Base-by-base conservation (phyloP, 2,329 filamentous ascomycete genomes). In the Neonectria sp. region DNA sequence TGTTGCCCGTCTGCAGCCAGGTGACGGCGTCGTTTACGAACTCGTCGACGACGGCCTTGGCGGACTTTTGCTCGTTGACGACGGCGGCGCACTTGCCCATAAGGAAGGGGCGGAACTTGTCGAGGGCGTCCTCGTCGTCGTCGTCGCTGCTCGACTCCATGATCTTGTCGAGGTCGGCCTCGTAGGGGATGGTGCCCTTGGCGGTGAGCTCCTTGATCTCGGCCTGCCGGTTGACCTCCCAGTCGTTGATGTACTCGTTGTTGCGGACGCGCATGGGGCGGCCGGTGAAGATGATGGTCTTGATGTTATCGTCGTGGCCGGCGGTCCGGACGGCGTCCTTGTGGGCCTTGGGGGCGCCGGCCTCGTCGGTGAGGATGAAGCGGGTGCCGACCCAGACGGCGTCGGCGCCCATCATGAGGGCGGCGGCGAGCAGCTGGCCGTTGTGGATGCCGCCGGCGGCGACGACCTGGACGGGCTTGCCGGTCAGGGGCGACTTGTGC, bases 51-150 rank as follows among this genome's bases (percentile, higher is more conserved):
- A 99, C 95, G 21, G 82, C 93, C 89, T 95, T 97, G 69, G 96
- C 96, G 45, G 88, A 85, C 90, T 97, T 97, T 87, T 92, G 93
- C 85, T 98, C 95, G 78, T 95, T 96, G 63, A 96, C 93, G 35
- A 98, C 94, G 31, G 96, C 95, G 43, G 96, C 93, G 68, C 93
- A 95, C 88, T 98, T 97, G 81, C 96, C 96, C 96, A 99, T 99
- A 75, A 98, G 84, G 86, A 90, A 97, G 15, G 95, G 95, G 66
- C 94, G 89, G 77, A 94, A 95, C 79, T 96, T 94, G 81, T 98
- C 96, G 85, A 99, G 91, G 37, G 92, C 89, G 46, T 98, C 94
- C 65, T 93, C 89, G 68, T 93, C 88, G 55, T 92, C 90, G 69
- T 91, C 84, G 68, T 91, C 92, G 81, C 91, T 89, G 74, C 82